Base-by-base conservation (phyloP, 768 basidiomycete genomes). In the Exsudoporus frostii region DNA sequence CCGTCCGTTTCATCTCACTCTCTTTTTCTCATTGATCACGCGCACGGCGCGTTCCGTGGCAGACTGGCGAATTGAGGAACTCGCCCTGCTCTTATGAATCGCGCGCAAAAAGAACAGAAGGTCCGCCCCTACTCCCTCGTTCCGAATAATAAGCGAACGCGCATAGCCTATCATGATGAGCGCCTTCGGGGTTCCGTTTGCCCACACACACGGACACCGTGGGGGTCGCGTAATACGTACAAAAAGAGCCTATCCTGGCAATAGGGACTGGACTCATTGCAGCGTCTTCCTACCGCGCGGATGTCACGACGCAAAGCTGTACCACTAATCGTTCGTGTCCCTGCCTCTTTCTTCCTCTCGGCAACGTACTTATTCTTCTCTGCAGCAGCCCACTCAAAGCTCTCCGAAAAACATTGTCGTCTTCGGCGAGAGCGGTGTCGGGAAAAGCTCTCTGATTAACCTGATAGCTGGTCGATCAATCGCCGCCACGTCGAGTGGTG, bases 401-500 rank as follows among this genome's bases (percentile, higher is more conserved):
- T 32, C 60, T n/a, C 29, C 56, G 11, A 64, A 51, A 47, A 67
- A 69, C 54, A 39, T 69, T 22, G 59, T 63, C 45, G 57, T 67
- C 53, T 68, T 68, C 17, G 64, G 59, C 30, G 67, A 66, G 55
- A 60, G 59, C 45, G 68, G 66, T 2, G 62, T 74, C 38, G 65
- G 70, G 32, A 77, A 79, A 55, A 74, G 76, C 59, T 75, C 72
- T n/a, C 60, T 76, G 50, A 60, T 79, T 48, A 75, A 76, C 60
- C 68, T 76, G 69, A 58, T 79, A 41, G 63, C 62, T 48, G 64
- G 63, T 61, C 75, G 51, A 64, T 76, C 60, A 73, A 74, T 62
- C 25, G 74, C 74, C 29, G 46, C 48, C 0, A 65, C 68, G 19
- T 74, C 73, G 6, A 70, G 65, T 48, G 59, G 59, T 42, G 70